These are phyloP conservation scores for Mikania micrantha DNA, from an alignment of 129 eudicot genomes.

Conservation along the genomic window DNA sequence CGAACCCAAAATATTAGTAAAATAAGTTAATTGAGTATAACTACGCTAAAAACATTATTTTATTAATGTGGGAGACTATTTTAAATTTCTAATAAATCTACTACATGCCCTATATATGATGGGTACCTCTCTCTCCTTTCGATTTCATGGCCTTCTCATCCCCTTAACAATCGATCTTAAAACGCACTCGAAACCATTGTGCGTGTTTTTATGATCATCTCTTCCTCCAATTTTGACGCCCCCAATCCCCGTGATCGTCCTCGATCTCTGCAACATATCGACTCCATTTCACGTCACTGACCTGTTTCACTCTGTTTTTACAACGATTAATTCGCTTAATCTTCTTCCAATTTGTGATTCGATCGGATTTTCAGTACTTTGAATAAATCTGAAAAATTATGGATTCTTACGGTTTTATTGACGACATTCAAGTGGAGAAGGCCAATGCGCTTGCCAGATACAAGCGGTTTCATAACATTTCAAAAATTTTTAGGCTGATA, in stretches of 20 bases:
- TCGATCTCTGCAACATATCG: neutral
- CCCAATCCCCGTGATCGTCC: neutral
- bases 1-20: no score
- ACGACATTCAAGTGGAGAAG: constrained; percentile 34
- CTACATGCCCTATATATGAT: no score
- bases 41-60: no score
- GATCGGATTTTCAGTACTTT: neutral
- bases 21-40: no score
- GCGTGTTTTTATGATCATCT: neutral
- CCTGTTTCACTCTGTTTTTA: neutral
- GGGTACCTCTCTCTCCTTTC: neutral
- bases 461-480: constrained; percentile 41
- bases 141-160: neutral
- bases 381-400: constrained; percentile 6
- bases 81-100: neutral
- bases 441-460: constrained; percentile 56
- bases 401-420: constrained; percentile 21
- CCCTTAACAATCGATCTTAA: neutral
- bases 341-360: neutral
- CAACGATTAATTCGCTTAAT: neutral
- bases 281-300: neutral
- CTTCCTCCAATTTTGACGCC: neutral
- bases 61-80: neutral
- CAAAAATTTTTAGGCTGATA: constrained; percentile 30
- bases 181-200: constrained; percentile 6